Conservation (phyloP, 441 rosid genomes). For the Dalechampia spathulata region DNA sequence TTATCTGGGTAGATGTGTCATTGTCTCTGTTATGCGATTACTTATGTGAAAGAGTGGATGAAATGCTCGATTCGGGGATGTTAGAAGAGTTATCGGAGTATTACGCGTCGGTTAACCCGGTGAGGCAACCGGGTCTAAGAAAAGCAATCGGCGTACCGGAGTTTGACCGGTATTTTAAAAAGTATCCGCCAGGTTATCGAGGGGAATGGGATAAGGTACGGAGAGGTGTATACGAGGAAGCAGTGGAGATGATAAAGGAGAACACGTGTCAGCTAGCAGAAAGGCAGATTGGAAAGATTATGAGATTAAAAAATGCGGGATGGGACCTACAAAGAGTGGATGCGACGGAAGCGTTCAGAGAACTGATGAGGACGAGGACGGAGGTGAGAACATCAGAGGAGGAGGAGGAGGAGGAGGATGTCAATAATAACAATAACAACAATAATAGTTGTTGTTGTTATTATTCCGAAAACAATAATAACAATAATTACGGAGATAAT, state of each 20-base stretch:
- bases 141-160: constrained; percentile 90
- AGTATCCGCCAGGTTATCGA: constrained; percentile 27
- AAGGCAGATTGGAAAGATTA: constrained; percentile 62
- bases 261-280: constrained; percentile 77
- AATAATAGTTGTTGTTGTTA: too few species aligned
- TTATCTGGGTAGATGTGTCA: constrained; percentile 78
- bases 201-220: constrained; percentile 28
- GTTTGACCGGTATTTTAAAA: constrained; percentile 51
- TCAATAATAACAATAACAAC: too few species aligned
- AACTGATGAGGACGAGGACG: constrained; percentile 27
- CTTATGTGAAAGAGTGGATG: constrained; percentile 61
- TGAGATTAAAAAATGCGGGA: constrained; percentile 40
- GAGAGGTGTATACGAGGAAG: constrained; percentile 46
- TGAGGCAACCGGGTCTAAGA: constrained; percentile 36
- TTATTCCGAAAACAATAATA: too few species aligned
- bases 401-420: background rate
- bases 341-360: constrained; percentile 60
- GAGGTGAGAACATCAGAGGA: too few species aligned
- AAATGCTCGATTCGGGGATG: constrained; percentile 80
- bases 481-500: too few species aligned
- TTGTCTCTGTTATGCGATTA: constrained; percentile 48
- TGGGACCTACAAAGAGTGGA: constrained; percentile 71
- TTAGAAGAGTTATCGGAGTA: constrained; percentile 52
- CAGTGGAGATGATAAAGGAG: constrained; percentile 57
- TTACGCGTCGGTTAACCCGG: constrained; percentile 24